Base-by-base conservation (phyloP, 352 stramenopile genomes). In the Pythium dissotocum region DNA sequence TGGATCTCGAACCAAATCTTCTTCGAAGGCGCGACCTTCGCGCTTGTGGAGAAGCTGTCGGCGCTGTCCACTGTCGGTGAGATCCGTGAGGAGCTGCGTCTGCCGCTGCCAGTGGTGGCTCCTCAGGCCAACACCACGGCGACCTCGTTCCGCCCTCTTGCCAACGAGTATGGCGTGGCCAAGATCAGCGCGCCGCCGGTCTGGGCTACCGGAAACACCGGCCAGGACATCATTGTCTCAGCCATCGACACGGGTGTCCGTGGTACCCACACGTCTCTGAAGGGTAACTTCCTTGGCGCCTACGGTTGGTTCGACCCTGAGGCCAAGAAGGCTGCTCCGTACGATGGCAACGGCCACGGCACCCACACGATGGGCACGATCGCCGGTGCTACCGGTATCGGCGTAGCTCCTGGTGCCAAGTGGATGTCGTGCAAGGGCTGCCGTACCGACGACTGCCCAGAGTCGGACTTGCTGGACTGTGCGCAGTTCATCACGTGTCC, bases 401-500 rank as follows among this genome's bases (percentile, higher is more conserved):
- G 58, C 30, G 58, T 63, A 14, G 58, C 58, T 4, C 58, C 58
- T 42, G 58, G 58, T 14, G 58, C 40, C 21, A 55, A 14, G 24
- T 63, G 58, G 58, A 63, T 63, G 2, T 16, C 58, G 10, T 63
- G 58, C 58, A 53, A 55, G 38, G 58, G 58, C 58, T 63, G 58
- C 28, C 59, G 44, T 54, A 72, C 28, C 1, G 24, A 18, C 6
- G 30, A 32, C 35, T 77, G 70, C 46, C 51, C 58, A 24, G 65
- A 75, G 49, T 60, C 61, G 26, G 67, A 65, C 24, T 49, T 77
- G 18, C 36, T 75, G 13, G 58, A 30, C 9, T 77, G 71, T 56
- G 48, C 53, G 12, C 67, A 77, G 51, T 77, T 71, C 40, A 77
- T 77, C 38, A 52, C 72, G 13, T 77, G 71, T 33, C 71, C 71